Conservation (phyloP, 495 filamentous ascomycete genomes). For the Hypoxylon crocopeplum region DNA sequence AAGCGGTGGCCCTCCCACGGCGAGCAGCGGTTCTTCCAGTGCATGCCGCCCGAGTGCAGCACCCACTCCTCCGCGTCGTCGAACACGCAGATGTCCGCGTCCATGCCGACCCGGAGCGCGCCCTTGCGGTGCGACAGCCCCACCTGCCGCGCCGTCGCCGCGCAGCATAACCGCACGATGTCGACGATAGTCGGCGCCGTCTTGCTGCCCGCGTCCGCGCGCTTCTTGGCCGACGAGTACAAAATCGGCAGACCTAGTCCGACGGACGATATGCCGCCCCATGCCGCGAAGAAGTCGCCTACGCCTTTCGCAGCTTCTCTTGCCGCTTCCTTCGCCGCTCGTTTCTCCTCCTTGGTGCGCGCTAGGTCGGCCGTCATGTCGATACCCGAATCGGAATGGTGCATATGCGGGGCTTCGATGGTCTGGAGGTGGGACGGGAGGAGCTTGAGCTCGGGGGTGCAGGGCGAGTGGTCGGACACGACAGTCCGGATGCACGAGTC, state of each 20-base stretch:
- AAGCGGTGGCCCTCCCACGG: slow-evolving; percentile 89
- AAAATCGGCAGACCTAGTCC: slow-evolving; percentile 91
- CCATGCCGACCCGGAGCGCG: slow-evolving; percentile 80
- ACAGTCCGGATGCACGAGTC: slow-evolving; percentile 89
- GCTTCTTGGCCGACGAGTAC: slow-evolving; percentile 75
- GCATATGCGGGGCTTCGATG: slow-evolving; percentile 44
- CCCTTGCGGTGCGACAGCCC: slow-evolving; percentile 86
- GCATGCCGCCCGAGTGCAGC: slow-evolving; percentile 70
- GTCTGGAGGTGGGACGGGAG: slow-evolving; percentile 69
- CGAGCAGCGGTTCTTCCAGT: slow-evolving; percentile 93
- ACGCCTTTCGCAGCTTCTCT: slow-evolving; percentile 24
- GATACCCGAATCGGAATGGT: slow-evolving; percentile 54
- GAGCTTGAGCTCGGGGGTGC: slow-evolving; percentile 92
- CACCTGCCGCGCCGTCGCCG: slow-evolving; percentile 90
- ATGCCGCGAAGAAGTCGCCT: slow-evolving; percentile 93
- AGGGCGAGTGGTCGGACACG: slow-evolving; percentile 96
- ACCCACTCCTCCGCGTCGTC: slow-evolving; percentile 82
- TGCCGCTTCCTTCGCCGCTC: neutral
- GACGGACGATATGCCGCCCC: slow-evolving; percentile 95
- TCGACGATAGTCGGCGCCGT: slow-evolving; percentile 65
- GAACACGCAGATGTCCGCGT: slow-evolving; percentile 93
- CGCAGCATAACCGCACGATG: slow-evolving; percentile 82
- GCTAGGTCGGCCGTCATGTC: slow-evolving; percentile 48
- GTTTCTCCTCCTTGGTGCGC: neutral
- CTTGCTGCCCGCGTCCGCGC: slow-evolving; percentile 54